Conservation (phyloP, 768 basidiomycete species). For the Mycena chlorophos region DNA sequence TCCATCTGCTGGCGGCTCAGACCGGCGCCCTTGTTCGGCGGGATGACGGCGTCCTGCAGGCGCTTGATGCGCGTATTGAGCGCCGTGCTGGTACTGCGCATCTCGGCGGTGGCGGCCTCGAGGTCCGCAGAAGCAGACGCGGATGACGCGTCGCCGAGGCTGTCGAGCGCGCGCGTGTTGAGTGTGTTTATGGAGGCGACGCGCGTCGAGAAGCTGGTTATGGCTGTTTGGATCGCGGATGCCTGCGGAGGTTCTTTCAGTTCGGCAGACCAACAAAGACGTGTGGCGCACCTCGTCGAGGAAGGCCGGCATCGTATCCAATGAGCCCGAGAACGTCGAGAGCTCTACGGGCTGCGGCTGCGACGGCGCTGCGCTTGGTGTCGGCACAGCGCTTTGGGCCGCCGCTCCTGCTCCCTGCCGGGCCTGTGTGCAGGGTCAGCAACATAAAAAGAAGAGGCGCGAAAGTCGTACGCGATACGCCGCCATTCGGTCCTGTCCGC, state of each 20-base stretch:
- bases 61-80: conserved; percentile 62
- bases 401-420: conserved; percentile 7
- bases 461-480: conserved; percentile 7
- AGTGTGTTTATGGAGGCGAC: conserved; percentile 39
- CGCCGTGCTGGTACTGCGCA: conserved; percentile 55
- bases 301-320: conserved; percentile 11
- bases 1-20: conserved; percentile 32
- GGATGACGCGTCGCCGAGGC: conserved; percentile 34
- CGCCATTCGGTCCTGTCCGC: conserved; percentile 7
- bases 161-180: conserved; percentile 39
- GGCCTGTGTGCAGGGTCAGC: conserved; percentile 5
- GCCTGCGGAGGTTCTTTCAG: conserved; percentile 31
- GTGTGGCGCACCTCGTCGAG: conserved; percentile 7
- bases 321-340: not conserved
- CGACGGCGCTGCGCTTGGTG: not conserved
- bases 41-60: conserved; percentile 41
- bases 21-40: conserved; percentile 17
- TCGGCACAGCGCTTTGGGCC: not conserved
- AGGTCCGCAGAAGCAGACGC: conserved; percentile 34
- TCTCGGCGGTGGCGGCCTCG: conserved; percentile 59
- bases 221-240: conserved; percentile 41
- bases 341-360: conserved; percentile 14
- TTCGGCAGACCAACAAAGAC: not conserved
- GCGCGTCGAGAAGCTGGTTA: conserved; percentile 40
- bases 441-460: not conserved